Conservation (phyloP, 176 grass and related monocot species). For the Carex cristatella region DNA sequence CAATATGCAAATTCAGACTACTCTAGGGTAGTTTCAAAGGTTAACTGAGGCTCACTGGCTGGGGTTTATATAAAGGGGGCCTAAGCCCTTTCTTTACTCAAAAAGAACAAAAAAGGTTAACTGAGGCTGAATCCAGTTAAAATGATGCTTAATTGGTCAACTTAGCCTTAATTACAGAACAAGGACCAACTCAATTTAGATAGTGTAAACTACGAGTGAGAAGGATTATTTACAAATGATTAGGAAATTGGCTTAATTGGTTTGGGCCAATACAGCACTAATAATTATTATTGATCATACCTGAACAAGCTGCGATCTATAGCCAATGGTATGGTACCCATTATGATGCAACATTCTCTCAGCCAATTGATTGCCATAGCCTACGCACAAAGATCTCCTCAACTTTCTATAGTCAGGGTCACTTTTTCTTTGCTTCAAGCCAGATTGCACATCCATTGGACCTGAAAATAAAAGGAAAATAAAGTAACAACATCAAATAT, state of each 20-base stretch:
- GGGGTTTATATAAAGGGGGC: neutral
- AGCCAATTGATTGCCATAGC: constrained; percentile 90
- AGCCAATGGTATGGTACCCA: constrained; percentile 94
- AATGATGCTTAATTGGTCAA: neutral
- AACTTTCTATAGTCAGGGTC: constrained; percentile 73
- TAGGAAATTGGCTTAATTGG: constrained; percentile 9
- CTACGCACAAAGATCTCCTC: constrained; percentile 72
- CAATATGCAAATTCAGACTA: neutral
- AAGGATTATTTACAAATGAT: neutral
- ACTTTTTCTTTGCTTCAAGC: constrained; percentile 39
- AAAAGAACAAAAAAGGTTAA: neutral
- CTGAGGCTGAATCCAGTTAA: neutral
- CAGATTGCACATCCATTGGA: constrained; percentile 50
- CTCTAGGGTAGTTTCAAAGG: neutral
- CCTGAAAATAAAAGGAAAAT: constrained; percentile 34
- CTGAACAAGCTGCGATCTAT: constrained; percentile 87
- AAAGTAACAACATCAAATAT: neutral
- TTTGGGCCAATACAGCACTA: constrained; percentile 1
- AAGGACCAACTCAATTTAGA: neutral
- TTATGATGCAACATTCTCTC: constrained; percentile 96
- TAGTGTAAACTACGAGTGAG: neutral
- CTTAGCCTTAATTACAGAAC: neutral
- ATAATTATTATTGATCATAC: constrained; percentile 27
- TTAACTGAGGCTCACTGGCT: neutral
- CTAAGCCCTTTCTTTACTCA: neutral